Evolutionary conservation across 2,329 filamentous ascomycete species (phyloP).

Genomic region (Harringtonia lauricola): DNA sequence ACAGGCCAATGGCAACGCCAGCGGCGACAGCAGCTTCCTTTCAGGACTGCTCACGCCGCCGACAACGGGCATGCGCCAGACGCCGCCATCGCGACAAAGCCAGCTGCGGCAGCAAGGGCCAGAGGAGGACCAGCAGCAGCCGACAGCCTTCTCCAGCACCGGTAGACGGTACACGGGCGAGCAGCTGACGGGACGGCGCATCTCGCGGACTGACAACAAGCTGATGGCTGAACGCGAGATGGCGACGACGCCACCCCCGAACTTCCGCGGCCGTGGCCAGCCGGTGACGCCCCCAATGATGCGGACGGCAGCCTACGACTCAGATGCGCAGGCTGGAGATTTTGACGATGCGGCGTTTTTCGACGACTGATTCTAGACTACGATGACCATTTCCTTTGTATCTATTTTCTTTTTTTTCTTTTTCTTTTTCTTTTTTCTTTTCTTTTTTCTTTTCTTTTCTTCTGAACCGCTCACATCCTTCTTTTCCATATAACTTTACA

Average conservation of each 20-base stretch:
- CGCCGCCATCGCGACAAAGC: slow-evolving; percentile 30
- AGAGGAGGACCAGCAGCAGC: slow-evolving; percentile 24
- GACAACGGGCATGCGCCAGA: slow-evolving; percentile 58
- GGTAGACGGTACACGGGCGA: slow-evolving; percentile 46
- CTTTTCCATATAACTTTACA: not conserved
- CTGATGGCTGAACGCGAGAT: slow-evolving; percentile 17
- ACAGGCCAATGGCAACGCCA: slow-evolving; percentile 21
- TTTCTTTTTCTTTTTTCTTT: not conserved
- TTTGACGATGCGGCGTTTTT: slow-evolving; percentile 51
- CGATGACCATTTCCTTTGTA: not conserved
- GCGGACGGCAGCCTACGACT: slow-evolving; percentile 45
- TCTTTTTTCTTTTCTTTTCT: not conserved
- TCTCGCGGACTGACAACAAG: slow-evolving; percentile 25
- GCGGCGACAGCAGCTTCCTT: slow-evolving; percentile 44
- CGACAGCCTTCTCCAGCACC: slow-evolving; percentile 50
- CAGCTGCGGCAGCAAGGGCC: not conserved
- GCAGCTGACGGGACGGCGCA: slow-evolving; percentile 27
- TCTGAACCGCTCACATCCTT: not conserved
- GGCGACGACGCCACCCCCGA: slow-evolving; percentile 25
- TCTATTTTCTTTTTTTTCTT: not conserved
- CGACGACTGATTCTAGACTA: slow-evolving; percentile 24
- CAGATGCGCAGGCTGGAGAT: slow-evolving; percentile 46
- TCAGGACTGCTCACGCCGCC: slow-evolving; percentile 86
- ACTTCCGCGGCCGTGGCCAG: slow-evolving; percentile 20
- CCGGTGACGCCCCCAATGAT: slow-evolving; percentile 54